phyloP scores from a whole-genome alignment of 2,329 filamentous ascomycete species.

The Fusarium acutatum region DNA sequence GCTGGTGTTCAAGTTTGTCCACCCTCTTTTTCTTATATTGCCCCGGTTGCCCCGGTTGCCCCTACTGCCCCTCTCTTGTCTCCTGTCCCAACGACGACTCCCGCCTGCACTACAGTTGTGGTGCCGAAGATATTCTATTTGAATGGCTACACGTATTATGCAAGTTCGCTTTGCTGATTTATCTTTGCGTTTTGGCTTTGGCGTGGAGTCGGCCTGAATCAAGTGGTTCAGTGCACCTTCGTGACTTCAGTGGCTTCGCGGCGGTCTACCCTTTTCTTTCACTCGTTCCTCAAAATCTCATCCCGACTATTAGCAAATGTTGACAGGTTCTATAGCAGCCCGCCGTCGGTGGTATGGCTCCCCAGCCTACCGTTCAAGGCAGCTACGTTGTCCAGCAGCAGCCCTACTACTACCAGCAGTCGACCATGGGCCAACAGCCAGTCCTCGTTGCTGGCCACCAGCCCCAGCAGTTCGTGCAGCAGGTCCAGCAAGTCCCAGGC shows the following conservation, averaged over 20 bases:
- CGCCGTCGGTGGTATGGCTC: constrained; percentile 38
- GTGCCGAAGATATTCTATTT: constrained; percentile 46
- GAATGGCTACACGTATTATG: constrained; percentile 50
- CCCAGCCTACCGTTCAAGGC: constrained; percentile 40
- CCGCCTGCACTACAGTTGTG: constrained; percentile 43
- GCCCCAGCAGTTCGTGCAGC: constrained; percentile 38
- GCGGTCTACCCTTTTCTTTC: not conserved
- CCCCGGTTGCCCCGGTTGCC: constrained; percentile 42
- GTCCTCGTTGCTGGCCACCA: constrained; percentile 45
- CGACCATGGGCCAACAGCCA: constrained; percentile 43
- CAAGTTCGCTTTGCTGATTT: constrained; percentile 45
- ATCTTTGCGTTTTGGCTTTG: not conserved
- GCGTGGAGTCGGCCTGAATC: not conserved
- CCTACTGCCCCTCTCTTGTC: constrained; percentile 33
- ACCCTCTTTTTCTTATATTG: constrained; percentile 40
- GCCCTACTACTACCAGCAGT: constrained; percentile 45
- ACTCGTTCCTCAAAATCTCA: not conserved
- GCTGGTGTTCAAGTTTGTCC: not conserved
- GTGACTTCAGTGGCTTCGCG: not conserved
- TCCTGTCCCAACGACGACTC: constrained; percentile 34
- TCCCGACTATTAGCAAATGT: not conserved
- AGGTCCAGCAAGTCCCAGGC: constrained; percentile 38
- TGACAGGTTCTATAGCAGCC: constrained; percentile 44
- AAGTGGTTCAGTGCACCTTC: not conserved
- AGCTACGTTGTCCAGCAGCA: constrained; percentile 47